Base-by-base conservation (phyloP, 257 asterid species). In the Lavandula angustifolia region DNA sequence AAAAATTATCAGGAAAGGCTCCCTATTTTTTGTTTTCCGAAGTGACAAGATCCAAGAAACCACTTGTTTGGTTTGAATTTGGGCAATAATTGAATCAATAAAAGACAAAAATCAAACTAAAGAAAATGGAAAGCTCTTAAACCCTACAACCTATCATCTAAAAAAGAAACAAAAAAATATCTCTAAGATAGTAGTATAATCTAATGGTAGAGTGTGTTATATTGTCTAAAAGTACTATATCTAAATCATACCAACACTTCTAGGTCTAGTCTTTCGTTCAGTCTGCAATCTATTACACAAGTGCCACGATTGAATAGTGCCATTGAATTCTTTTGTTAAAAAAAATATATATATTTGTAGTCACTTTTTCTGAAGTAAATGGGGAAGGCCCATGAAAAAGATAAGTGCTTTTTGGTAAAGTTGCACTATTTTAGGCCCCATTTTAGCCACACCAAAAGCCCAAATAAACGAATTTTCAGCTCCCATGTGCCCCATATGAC, bases 401-500 rank as follows among this genome's bases (percentile, higher is more conserved):
- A 64, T 64, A 0, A 66, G 17, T 53, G 42, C 61, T 67, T 73
- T 67, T 13, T 42, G 54, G 5, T 52, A 34, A 57, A 18, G 55
- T 31, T 17, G 0, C 48, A 50, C 64, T 75, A 34, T 69, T 52
- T 64, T 4, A 7, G 75, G 75, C 41, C 64, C 77, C 74, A 67
- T 67, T 16, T 68, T 31, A 3, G 27, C 49, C 61, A 53, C 53
- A 16, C 27, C 10, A 49, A 69, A 75, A 75, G 79, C 79, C 76
- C 79, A 74, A 63, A 43, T n/a, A 10, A 56, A 56, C 48, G 48
- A 52, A 60, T 29, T 31, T 64, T 48, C 40, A 37, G 44, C 40
- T 14, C 35, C 53, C 54, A 44, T 60, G 33, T 44, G 42, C 10
- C 35, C 53, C 54, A 44, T 60, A 22, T 44, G 42, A 62, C 64